Evolutionary conservation across 768 basidiomycete species (phyloP).

Genomic region (Leccinum uliginosum): DNA sequence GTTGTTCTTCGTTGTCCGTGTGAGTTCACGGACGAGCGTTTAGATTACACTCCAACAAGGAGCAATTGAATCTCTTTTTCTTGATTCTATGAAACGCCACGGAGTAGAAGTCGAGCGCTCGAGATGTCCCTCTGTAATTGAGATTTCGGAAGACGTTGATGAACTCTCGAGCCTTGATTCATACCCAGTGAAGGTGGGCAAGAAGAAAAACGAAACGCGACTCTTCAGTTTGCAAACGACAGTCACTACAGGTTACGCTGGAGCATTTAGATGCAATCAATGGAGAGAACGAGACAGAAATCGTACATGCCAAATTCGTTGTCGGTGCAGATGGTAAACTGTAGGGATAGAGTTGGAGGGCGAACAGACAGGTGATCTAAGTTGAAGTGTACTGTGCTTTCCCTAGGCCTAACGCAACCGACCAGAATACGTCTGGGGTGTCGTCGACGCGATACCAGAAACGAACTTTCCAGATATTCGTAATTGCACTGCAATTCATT

Average conservation of each 20-base stretch:
- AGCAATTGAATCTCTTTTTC: constrained; percentile 39
- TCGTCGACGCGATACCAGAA: constrained; percentile 65
- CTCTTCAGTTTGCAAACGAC: not conserved
- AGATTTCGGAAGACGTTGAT: constrained; percentile 33
- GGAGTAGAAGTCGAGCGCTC: constrained; percentile 36
- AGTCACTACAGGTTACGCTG: constrained; percentile 18
- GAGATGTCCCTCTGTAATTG: constrained; percentile 27
- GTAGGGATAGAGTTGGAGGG: constrained; percentile 44
- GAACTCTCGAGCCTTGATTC: constrained; percentile 31
- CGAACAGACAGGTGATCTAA: constrained; percentile 39
- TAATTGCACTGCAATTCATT: constrained; percentile 62
- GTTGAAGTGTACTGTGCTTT: not conserved
- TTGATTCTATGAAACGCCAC: constrained; percentile 34
- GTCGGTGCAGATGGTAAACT: constrained; percentile 34
- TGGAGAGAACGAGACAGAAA: constrained; percentile 30
- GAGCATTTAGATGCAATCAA: constrained; percentile 23
- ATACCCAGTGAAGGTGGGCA: constrained; percentile 30
- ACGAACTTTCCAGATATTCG: constrained; percentile 79
- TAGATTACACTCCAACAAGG: constrained; percentile 38
- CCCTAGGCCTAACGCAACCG: not conserved
- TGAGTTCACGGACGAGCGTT: not conserved
- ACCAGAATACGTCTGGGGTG: constrained; percentile 78
- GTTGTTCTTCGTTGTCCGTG: not conserved
- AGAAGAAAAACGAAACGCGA: not conserved
- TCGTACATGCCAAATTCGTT: constrained; percentile 32